phyloP scores from a whole-genome alignment of 331 rosid species.

The Spiraea crenata region DNA sequence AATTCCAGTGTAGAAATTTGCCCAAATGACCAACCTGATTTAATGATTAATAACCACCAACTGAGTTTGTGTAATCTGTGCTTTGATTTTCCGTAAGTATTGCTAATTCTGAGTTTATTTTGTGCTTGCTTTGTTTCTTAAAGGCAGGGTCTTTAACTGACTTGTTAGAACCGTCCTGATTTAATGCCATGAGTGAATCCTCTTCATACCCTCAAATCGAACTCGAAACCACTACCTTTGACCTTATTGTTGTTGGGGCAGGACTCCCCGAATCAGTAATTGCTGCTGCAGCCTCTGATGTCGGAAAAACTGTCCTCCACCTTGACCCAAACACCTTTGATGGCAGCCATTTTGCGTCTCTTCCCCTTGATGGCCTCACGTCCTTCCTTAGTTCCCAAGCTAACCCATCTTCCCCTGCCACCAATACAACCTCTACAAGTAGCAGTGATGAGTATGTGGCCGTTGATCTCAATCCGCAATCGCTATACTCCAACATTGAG shows the following conservation, averaged over 20 bases:
- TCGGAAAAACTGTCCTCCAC: constrained; percentile 76
- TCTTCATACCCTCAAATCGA: constrained; percentile 59
- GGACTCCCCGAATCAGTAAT: constrained; percentile 62
- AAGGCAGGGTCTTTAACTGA: not conserved
- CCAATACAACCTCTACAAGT: not conserved
- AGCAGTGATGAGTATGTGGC: constrained; percentile 25
- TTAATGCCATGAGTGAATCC: constrained; percentile 43
- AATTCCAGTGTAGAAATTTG: too few relatives aligned
- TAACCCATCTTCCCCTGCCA: constrained; percentile 20
- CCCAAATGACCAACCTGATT: not conserved
- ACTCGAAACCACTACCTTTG: constrained; percentile 69
- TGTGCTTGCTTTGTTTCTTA: not conserved
- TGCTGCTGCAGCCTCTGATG: constrained; percentile 71
- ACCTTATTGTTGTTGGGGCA: constrained; percentile 76
- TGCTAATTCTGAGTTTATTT: not conserved
- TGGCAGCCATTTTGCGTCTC: constrained; percentile 71
- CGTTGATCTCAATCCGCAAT: constrained; percentile 32
- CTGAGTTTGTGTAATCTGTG: not conserved
- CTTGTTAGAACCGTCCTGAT: not conserved
- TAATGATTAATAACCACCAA: too few relatives aligned
- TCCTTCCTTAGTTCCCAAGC: constrained; percentile 51
- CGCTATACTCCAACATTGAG: constrained; percentile 50
- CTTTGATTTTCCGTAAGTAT: not conserved
- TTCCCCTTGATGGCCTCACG: constrained; percentile 52
- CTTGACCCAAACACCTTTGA: constrained; percentile 74